Base-by-base conservation (phyloP, 148 eudicot species). In the Diospyros kaki region DNA sequence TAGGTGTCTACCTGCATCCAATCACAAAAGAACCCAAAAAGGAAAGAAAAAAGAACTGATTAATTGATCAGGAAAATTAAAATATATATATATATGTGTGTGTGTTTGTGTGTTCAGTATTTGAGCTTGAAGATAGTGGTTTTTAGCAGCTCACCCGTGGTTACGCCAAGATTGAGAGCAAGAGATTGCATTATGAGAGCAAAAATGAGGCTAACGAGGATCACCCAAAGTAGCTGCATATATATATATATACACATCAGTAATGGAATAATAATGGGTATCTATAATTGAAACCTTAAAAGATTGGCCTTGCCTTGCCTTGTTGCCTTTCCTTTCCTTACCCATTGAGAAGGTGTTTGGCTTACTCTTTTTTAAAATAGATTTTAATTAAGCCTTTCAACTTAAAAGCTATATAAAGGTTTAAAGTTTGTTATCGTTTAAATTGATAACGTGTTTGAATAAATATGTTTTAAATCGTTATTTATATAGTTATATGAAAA, bases 81-180 rank as follows among this genome's bases (percentile, higher is more conserved):
- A 28, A 28, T 28, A 28, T 28, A 11, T 13, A 13, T 9, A 0
- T 65, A 4, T 41, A 2, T 65, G 0, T 40, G 14, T 39, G 3
- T 5, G 58, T 12, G 2, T 8, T 55, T 8, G n/a, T n/a, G n/a
- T n/a, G 10, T 66, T 45, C 55, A 13, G 48, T 48, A 4, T 48
- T 48, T 48, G 8, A 48, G 8, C 44, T 52, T 14, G 8, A 41
- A 28, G 28, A 28, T 28, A 28, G 0, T 28, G 28, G 28, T 28
- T 28, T 28, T 28, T 28, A 28, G 28, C 14, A 28, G 5, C 73
- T 76, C 77, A 94, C 98, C 97, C 0, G 96, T 92, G 72, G 80
- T 81, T 75, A 94, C 98, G n/a, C 97, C 97, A 66, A 94, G 93
- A 65, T 94, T 92, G 44, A 97, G 97, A 6, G 97, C 96, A 11